Base-by-base conservation (phyloP, 1,284 basidiomycete species). In the Papiliotrema terrestris region DNA sequence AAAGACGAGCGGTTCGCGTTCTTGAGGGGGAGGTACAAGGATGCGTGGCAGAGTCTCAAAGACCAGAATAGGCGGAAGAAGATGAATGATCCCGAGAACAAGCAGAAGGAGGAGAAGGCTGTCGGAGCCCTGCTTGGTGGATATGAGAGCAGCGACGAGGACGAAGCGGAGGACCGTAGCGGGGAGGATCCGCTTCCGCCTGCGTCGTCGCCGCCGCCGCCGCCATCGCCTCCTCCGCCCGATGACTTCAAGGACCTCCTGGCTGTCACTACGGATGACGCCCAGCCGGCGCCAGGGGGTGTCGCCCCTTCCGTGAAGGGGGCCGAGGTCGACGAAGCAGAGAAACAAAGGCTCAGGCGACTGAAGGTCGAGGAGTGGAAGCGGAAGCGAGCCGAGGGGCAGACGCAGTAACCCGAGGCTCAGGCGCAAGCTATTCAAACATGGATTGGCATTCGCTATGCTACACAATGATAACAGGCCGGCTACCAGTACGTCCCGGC, bases 1-100 rank as follows among this genome's bases (percentile, higher is more conserved):
- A 77, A 55, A 69, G 60, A 90, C 85, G 69, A 78, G 67, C 63
- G 83, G 1, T 92, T 94, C 67, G 83, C 85, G 0, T 94, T 93
- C 70, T 73, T 94, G 37, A 81, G 84, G 19, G 89, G 89, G 1
- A 78, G 86, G 29, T 91, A 86, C 84, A 79, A 79, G 46, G 72
- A 77, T 2, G 78, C 80, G 3, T 92, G 91, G 90, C 61, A 65
- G 15, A 57, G 55, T n/a, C 49, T 57, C 23, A 62, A 65, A 39
- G 54, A 37, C 15, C 54, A 62, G 9, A 46, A 60, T 25, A 56
- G 50, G 46, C 48, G 45, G 36, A 37, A 60, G 45, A 59, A 49
- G 43, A 44, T 41, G 37, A 38, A 38, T n/a, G 54, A 52, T 19
- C 54, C 54, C 14, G 50, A 49, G 15, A 41, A 55, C 37, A 50